These are phyloP conservation scores for Stentor roeselii DNA, from an alignment of 73 alveolate genomes.

Conservation along the genomic window DNA sequence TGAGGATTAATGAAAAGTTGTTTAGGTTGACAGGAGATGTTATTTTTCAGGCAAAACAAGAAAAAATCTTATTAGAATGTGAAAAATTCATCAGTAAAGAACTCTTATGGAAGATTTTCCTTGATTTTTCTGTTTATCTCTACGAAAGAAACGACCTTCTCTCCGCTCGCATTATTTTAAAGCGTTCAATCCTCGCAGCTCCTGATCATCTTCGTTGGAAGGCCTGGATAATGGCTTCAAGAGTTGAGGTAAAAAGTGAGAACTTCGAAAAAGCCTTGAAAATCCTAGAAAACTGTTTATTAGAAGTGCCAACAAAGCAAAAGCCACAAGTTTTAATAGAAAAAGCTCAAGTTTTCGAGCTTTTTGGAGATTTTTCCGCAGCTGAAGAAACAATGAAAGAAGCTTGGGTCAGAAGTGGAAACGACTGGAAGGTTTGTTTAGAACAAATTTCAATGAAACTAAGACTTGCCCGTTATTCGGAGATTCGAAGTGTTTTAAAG, in stretches of 20 bases:
- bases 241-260: slow-evolving; percentile 49
- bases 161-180: slow-evolving; percentile 33
- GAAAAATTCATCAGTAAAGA: slow-evolving; percentile 39
- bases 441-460: slow-evolving; percentile 57
- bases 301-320: slow-evolving; percentile 54
- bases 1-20: slow-evolving; percentile 39
- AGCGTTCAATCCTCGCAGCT: slow-evolving; percentile 32
- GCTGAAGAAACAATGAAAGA: slow-evolving; percentile 30
- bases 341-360: slow-evolving; percentile 54
- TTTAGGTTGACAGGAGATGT: slow-evolving; percentile 3
- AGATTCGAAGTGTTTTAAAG: slow-evolving; percentile 44
- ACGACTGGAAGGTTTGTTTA: slow-evolving; percentile 28
- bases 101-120: slow-evolving; percentile 50
- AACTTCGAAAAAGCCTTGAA: slow-evolving; percentile 38
- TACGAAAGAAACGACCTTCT: slow-evolving; percentile 33
- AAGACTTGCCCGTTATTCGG: slow-evolving; percentile 41
- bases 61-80: slow-evolving; percentile 24
- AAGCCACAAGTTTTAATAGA: slow-evolving; percentile 53
- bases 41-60: slow-evolving; percentile 12
- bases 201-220: slow-evolving; percentile 62
- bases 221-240: slow-evolving; percentile 52
- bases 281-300: slow-evolving; percentile 42
- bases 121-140: slow-evolving; percentile 50
- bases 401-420: background rate
- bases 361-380: slow-evolving; percentile 31